Evolutionary conservation across 306 rosid species (phyloP), one percentile per base, ranked within the genome.

Genomic region (Cucurbita pepo): DNA sequence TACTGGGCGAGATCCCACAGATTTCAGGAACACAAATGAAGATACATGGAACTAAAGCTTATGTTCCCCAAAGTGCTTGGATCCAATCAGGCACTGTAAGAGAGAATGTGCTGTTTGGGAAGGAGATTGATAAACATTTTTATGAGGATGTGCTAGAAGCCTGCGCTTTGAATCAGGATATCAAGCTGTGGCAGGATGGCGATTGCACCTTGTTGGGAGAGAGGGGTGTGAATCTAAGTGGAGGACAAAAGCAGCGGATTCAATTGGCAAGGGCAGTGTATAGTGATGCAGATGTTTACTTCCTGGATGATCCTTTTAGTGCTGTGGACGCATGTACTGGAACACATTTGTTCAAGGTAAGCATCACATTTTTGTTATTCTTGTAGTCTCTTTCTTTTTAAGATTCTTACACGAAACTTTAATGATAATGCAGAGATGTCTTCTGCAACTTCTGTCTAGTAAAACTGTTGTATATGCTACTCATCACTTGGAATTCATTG

Each of bases 1-100:
- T 90, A 80, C 82, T 93, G 4, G 96, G 88, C 12, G 98, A 93
- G 85, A 82, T 88, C 82, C 91, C 97, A 7, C 81, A 81, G 78
- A 79, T 89, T 76, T 87, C 94, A 19, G 97, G 96, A 79, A 75
- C 65, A 41, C 85, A 78, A 38, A 82, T 83, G 44, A 76, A 78
- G 74, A 80, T 88, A 60, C 71, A 76, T 50, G 97, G 97, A 44
- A 83, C 81, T 19, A 88, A 75, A 76, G 89, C 94, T 78, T 93
- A 84, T 83, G 97, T 90, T 41, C 94, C 98, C 2, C 98, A 93
- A 75, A 88, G 90, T 83, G 87, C 98, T 14, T 93, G 98, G 98
- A 93, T 93, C 75, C 98, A 90, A 70, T 83, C 97, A 2, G 97
- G 97, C 72, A 87, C 97, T 5, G 55, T 93, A 13, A 90, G 94